phyloP scores from a whole-genome alignment of 1,284 basidiomycete genomes.

The Microbotryomycetes sp. region DNA sequence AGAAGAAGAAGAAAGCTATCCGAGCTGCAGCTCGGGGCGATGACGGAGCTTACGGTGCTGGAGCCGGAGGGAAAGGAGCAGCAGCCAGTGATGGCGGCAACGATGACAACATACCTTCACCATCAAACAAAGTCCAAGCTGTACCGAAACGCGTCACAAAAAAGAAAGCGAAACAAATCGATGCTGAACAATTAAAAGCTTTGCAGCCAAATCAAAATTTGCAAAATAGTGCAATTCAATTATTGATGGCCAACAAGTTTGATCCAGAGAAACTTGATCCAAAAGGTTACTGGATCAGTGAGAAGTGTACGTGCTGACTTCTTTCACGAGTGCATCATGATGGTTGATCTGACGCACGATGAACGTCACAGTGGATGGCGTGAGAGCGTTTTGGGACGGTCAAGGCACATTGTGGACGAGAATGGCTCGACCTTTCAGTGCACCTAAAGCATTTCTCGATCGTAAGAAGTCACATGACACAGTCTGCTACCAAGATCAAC shows the following conservation, averaged over 20 bases:
- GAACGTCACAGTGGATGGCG: slow-evolving; percentile 42
- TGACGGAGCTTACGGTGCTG: slow-evolving; percentile 10
- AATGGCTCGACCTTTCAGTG: slow-evolving; percentile 56
- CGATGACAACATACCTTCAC: slow-evolving; percentile 14
- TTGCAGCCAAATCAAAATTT: too few species aligned
- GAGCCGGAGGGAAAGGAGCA: slow-evolving; percentile 32
- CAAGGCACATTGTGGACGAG: slow-evolving; percentile 52
- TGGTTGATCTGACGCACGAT: neutral
- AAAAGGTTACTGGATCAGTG: slow-evolving; percentile 60
- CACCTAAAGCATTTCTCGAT: slow-evolving; percentile 57
- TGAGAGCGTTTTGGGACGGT: slow-evolving; percentile 57
- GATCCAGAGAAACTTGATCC: slow-evolving; percentile 53
- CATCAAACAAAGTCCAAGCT: too few species aligned
- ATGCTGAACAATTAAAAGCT: too few species aligned
- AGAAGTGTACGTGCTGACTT: slow-evolving; percentile 57
- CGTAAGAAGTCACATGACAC: slow-evolving; percentile 43
- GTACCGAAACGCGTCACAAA: too few species aligned
- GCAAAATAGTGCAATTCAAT: slow-evolving; percentile 17
- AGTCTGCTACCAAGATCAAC: neutral
- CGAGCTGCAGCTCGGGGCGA: too few species aligned
- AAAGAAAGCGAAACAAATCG: too few species aligned
- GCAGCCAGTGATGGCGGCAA: slow-evolving; percentile 25
- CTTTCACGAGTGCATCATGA: neutral
- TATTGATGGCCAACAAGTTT: slow-evolving; percentile 58
- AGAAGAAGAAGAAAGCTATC: slow-evolving; percentile 8